phyloP scores from a whole-genome alignment of 2,329 filamentous ascomycete genomes.

The Rhynchosporium secalis region DNA sequence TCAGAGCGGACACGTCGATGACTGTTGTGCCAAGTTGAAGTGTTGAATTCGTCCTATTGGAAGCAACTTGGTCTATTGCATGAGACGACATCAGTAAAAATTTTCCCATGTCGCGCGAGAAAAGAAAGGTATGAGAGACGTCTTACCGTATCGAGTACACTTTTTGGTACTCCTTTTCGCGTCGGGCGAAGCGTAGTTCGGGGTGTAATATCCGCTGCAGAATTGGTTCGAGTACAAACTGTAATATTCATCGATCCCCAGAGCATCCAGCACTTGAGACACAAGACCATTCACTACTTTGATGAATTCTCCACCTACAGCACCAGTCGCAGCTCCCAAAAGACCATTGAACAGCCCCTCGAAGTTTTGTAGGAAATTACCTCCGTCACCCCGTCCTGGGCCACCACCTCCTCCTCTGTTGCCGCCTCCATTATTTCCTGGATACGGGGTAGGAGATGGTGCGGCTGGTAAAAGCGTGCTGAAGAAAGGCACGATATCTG shows the following conservation, averaged over 20 bases:
- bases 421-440: neutral
- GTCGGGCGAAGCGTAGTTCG: constrained; percentile 15
- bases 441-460: neutral
- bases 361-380: constrained; percentile 14
- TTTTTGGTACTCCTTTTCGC: constrained; percentile 13
- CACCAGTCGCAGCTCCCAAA: constrained; percentile 15
- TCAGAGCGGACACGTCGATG: constrained; percentile 28
- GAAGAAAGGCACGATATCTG: constrained; percentile 25
- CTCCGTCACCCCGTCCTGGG: neutral
- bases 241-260: constrained; percentile 28
- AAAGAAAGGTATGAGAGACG: neutral
- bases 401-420: neutral
- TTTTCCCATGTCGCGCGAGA: neutral
- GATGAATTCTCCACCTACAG: constrained; percentile 15
- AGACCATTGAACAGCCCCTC: constrained; percentile 13
- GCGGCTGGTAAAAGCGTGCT: constrained; percentile 13
- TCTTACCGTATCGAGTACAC: constrained; percentile 24
- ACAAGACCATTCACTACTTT: constrained; percentile 17
- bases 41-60: constrained; percentile 20
- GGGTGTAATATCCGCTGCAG: constrained; percentile 22
- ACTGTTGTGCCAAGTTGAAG: constrained; percentile 24
- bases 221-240: constrained; percentile 24
- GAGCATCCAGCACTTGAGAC: constrained; percentile 9
- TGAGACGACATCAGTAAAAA: neutral
- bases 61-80: constrained; percentile 15